phyloP scores from a whole-genome alignment of 768 basidiomycete species.

The Mycena leptocephala region DNA sequence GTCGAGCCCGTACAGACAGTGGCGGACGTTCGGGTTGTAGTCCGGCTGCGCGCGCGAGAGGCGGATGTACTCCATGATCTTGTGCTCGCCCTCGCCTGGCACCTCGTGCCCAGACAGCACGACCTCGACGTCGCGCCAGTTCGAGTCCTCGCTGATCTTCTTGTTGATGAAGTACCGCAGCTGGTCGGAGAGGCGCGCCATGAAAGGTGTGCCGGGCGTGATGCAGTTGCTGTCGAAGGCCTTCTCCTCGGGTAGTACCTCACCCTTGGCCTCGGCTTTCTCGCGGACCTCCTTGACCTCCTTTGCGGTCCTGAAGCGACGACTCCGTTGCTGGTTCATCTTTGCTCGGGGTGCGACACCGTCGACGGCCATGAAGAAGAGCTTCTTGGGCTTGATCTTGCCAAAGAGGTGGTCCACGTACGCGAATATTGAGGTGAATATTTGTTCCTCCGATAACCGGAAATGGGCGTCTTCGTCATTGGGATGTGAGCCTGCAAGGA shows the following conservation, averaged over 20 bases:
- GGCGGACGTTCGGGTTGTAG: constrained; percentile 96
- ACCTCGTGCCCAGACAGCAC: constrained; percentile 98
- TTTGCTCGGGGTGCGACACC: constrained; percentile 98
- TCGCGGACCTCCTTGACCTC: constrained; percentile 91
- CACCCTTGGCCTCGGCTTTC: constrained; percentile 91
- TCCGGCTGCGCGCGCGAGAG: constrained; percentile 94
- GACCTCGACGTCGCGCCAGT: constrained; percentile 94
- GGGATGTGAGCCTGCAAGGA: constrained; percentile 85
- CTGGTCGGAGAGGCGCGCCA: constrained; percentile 93
- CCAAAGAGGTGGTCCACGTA: constrained; percentile 98
- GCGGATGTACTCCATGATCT: constrained; percentile 99
- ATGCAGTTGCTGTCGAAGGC: constrained; percentile 99
- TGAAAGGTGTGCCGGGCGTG: constrained; percentile 97
- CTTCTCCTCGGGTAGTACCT: constrained; percentile 93
- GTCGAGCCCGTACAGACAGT: constrained; percentile 98
- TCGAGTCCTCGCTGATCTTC: constrained; percentile 97
- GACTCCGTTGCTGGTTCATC: constrained; percentile 98
- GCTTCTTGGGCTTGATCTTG: constrained; percentile 97
- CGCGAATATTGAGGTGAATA: constrained; percentile 96
- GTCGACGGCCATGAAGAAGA: constrained; percentile 99
- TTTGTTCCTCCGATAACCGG: constrained; percentile 95
- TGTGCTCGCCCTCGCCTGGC: constrained; percentile 99
- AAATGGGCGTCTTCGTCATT: constrained; percentile 98
- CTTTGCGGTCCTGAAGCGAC: constrained; percentile 95
- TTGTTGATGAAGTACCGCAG: constrained; percentile 97